Base-by-base conservation (phyloP, 2,329 filamentous ascomycete genomes). In the Ophiostoma tasmaniense region DNA sequence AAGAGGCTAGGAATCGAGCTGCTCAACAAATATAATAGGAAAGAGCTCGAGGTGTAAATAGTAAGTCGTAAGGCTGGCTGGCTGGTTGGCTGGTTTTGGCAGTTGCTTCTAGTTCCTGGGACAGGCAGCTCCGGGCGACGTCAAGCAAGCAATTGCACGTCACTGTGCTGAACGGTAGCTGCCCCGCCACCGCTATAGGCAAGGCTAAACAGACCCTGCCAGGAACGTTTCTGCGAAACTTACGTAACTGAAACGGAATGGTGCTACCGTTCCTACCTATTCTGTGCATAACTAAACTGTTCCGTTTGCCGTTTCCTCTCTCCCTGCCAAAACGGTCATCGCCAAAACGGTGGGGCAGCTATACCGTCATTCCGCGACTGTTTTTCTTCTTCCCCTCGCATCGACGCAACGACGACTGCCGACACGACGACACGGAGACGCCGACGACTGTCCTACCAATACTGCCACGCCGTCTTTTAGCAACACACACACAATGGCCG, bases 401-500 rank as follows among this genome's bases (percentile, higher is more conserved):
- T 14, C 30, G 28, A 67, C 66, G 17, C 45, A n/a, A 7, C 30
- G 65, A 52, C 66, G 50, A 59, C 45, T 17, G 30, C 10, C 25
- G 30, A 66, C 66, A 45, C 62, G 50, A 52, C 50, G 52, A 33
- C 28, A 22, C 64, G 42, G 22, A 13, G 30, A 22, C 64, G 50
- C 22, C 17, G 42, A 37, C 5, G 30, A 35, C 17, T 5, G 22
- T 59, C 67, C n/a, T 37, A 55, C 5, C 25, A 6, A 17, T 6
- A 61, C 28, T 2, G n/a, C 22, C 45, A 64, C 59, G 33, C 28
- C 20, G 37, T 14, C 37, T 14, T 28, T 22, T 14, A 59, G 5
- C 3, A 13, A 59, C 6, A 37, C 61, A 39, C 33, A 68, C 72
- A 74, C 70, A 70, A 89, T 88, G 87, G 80, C 85, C 72, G 81